phyloP scores from a whole-genome alignment of 306 rosid species.

The Cucurbita argyrosperma region DNA sequence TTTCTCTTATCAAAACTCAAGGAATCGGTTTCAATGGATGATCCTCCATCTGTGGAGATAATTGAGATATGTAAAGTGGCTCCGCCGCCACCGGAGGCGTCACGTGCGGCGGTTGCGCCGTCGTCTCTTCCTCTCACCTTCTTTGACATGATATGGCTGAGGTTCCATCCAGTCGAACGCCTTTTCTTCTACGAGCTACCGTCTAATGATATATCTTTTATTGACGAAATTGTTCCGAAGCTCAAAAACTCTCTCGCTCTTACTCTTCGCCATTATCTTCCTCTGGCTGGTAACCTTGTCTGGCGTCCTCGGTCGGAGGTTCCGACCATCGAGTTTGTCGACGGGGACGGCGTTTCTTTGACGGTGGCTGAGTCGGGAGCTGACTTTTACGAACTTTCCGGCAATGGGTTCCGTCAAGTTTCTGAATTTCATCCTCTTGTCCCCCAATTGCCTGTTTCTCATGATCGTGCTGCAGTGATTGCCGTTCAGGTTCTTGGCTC shows the following conservation, averaged over 20 bases:
- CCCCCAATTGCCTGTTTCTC: not conserved
- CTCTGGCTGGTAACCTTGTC: not conserved
- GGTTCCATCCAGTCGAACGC: not conserved
- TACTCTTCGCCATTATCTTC: not conserved
- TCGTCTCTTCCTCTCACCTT: slow-evolving; percentile 17
- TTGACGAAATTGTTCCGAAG: not conserved
- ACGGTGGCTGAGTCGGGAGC: not conserved
- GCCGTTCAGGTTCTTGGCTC: not conserved
- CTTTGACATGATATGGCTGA: slow-evolving; percentile 13
- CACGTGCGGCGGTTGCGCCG: not conserved
- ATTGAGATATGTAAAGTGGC: not conserved
- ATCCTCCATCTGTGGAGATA: not conserved
- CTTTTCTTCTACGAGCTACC: not conserved
- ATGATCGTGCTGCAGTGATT: not conserved
- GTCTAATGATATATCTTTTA: not conserved
- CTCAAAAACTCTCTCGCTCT: not conserved
- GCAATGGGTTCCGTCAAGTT: not conserved
- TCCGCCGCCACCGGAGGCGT: slow-evolving; percentile 9
- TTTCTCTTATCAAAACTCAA: no score
- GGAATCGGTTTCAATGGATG: no score
- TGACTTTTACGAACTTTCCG: not conserved
- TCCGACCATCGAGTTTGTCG: not conserved
- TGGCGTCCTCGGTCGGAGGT: not conserved
- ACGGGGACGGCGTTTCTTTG: not conserved
- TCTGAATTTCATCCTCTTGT: not conserved